Conservation (phyloP, 768 basidiomycete species). For the Paxillus ammoniavirescens region DNA sequence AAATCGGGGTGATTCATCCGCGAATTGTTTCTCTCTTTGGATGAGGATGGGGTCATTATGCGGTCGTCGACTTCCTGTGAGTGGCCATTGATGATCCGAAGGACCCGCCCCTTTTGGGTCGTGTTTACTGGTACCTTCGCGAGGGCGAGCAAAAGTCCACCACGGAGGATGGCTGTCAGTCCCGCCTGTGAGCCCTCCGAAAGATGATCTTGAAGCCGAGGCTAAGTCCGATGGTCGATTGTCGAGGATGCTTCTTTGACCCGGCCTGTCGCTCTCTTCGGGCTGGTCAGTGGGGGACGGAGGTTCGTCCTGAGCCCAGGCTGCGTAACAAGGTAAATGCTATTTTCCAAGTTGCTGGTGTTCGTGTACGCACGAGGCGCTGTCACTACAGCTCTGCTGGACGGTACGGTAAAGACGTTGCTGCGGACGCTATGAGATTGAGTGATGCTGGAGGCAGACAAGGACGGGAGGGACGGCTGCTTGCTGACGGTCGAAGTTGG, state of each 20-base stretch:
- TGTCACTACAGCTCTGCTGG: conserved; percentile 60
- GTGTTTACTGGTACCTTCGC: conserved; percentile 28
- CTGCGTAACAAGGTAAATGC: conserved; percentile 34
- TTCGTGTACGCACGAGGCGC: conserved; percentile 56
- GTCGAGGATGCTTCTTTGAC: conserved; percentile 32
- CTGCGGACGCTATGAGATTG: conserved; percentile 30
- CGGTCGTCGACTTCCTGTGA: conserved; percentile 15
- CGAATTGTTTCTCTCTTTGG: conserved; percentile 16
- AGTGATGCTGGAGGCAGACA: conserved; percentile 25
- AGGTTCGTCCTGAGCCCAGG: conserved; percentile 84
- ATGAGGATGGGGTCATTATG: conserved; percentile 7
- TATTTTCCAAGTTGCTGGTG: neutral
- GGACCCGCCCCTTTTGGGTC: conserved; percentile 4
- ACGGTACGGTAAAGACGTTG: conserved; percentile 26
- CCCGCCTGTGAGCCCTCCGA: conserved; percentile 29
- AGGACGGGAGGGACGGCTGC: conserved; percentile 21
- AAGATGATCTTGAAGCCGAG: conserved; percentile 48
- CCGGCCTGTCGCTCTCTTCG: conserved; percentile 36
- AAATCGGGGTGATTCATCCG: conserved; percentile 17
- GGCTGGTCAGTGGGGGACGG: conserved; percentile 59
- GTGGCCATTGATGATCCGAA: neutral
- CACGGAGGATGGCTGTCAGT: conserved; percentile 50
- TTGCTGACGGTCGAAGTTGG: conserved; percentile 15
- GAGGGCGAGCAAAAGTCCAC: conserved; percentile 73
- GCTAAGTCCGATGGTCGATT: conserved; percentile 50